Conservation (phyloP, 768 basidiomycete species). For the Panaeolus cyanescens region DNA sequence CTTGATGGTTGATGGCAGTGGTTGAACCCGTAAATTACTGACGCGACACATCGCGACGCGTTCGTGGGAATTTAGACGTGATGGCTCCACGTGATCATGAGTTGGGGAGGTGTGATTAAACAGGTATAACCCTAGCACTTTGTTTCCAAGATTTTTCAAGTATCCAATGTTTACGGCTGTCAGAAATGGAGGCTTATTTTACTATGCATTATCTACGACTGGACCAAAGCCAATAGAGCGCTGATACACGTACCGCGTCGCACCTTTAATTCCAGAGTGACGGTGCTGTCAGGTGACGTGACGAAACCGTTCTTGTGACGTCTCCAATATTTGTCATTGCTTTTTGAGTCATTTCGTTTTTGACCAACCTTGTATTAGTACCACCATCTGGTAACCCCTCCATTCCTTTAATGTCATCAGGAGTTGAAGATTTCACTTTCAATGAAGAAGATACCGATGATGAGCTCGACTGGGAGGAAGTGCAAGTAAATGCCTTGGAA, state of each 20-base stretch:
- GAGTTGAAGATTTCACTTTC: conserved; percentile 12
- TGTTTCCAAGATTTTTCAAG: too few relatives aligned
- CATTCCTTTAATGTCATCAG: conserved; percentile 17
- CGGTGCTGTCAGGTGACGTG: conserved; percentile 2
- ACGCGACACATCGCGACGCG: not conserved
- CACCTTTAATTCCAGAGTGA: too few relatives aligned
- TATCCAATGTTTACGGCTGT: too few relatives aligned
- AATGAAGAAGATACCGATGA: conserved; percentile 53
- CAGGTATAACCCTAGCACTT: too few relatives aligned
- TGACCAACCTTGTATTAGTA: not conserved
- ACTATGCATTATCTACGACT: too few relatives aligned
- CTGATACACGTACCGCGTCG: too few relatives aligned
- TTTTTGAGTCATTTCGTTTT: conserved; percentile 3
- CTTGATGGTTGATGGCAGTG: not conserved
- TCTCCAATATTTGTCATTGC: not conserved
- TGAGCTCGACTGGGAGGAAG: conserved; percentile 83
- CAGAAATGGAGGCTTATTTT: too few relatives aligned
- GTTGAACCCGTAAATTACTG: not conserved
- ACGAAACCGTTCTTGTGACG: not conserved
- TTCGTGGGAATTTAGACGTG: not conserved
- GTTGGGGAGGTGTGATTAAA: too few relatives aligned
- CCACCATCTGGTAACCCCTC: conserved; percentile 4
- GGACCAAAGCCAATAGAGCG: too few relatives aligned
- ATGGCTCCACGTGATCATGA: too few relatives aligned
- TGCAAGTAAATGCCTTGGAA: conserved; percentile 59